Base-by-base conservation (phyloP, 2,329 filamentous ascomycete species). In the Claviceps paspali region DNA sequence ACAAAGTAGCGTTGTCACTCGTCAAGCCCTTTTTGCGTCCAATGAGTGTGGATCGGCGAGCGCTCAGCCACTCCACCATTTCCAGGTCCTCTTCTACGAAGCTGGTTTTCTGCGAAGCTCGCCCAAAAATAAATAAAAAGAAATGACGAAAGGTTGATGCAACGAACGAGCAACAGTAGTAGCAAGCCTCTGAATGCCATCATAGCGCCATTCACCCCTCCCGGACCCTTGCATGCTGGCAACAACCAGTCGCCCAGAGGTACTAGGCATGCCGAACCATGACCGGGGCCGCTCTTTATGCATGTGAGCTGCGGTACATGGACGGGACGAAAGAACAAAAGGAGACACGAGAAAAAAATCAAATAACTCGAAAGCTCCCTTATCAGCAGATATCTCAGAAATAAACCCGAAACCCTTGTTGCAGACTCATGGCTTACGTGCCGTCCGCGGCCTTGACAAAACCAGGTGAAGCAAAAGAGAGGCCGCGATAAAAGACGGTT, bases 131-230 rank as follows among this genome's bases (percentile, higher is more conserved):
- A n/a, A n/a, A n/a, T n/a, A n/a, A n/a, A n/a, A n/a, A n/a, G 19
- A 29, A 9, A 35, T 29, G 26, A 35, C 33, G 33, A 29, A 28
- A 15, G 12, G 22, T 32, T 22, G 33, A 35, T 35, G 33, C 33
- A 29, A 11, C 30, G 15, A 15, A 23, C n/a, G 18, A 35, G 26
- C 24, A 22, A 24, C 33, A 23, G 21, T 8, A 8, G 8, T 8
- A 22, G 8, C 8, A 8, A 8, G 8, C 5, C 8, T 22, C 8
- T 8, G 5, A 22, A 22, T 5, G 5, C 5, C 21, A 22, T 22
- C 21, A 5, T 8, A 8, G 21, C 21, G 21, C 21, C 21, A 22
- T 5, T 22, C 5, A 22, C n/a, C n/a, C n/a, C n/a, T n/a, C n/a
- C n/a, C n/a, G n/a, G n/a, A n/a, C n/a, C n/a, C n/a, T n/a, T n/a